A percentile compares a stretch with the other conserved stretches of the same genome.
These are phyloP conservation scores for Ophiostoma sp. DNA, from an alignment of 2,329 filamentous ascomycete species.

Conservation along the genomic window DNA sequence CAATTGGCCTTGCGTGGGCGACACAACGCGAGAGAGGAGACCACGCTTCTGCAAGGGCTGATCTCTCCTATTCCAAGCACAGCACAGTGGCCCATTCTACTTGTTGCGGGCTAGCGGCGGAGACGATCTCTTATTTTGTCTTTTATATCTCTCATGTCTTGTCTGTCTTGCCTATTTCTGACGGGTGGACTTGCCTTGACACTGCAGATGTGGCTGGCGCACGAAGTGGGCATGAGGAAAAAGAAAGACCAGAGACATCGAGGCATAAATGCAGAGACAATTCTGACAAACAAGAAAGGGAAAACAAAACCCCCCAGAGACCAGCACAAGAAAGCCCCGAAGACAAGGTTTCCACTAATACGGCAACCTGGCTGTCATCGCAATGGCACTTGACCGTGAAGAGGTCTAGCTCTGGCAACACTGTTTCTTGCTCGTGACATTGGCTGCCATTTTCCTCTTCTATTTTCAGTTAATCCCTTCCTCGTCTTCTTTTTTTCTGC, in stretches of 20 bases:
- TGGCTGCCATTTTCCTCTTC: background rate
- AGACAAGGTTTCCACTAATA: slow-evolving; percentile 15
- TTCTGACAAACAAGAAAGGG: background rate
- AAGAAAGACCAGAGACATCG: background rate
- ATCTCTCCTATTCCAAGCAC: slow-evolving; percentile 5
- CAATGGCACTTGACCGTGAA: background rate
- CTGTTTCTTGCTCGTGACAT: background rate
- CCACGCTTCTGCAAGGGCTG: slow-evolving; percentile 14
- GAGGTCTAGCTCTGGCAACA: background rate
- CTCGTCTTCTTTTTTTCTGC: background rate
- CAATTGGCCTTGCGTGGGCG: background rate
- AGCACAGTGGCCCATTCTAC: background rate
- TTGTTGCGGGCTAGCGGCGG: slow-evolving; percentile 8
- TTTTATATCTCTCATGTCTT: background rate
- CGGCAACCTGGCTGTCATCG: background rate
- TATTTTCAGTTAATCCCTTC: background rate
- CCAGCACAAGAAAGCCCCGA: background rate
- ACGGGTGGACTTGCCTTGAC: background rate
- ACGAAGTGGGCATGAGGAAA: background rate
- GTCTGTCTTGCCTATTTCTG: background rate
- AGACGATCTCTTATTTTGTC: background rate
- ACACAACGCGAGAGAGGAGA: background rate
- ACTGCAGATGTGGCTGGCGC: background rate
- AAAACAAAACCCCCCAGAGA: background rate
- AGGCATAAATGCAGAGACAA: background rate